Base-by-base conservation (phyloP, 2,329 filamentous ascomycete species). In the Talaromyces amestolkiae region DNA sequence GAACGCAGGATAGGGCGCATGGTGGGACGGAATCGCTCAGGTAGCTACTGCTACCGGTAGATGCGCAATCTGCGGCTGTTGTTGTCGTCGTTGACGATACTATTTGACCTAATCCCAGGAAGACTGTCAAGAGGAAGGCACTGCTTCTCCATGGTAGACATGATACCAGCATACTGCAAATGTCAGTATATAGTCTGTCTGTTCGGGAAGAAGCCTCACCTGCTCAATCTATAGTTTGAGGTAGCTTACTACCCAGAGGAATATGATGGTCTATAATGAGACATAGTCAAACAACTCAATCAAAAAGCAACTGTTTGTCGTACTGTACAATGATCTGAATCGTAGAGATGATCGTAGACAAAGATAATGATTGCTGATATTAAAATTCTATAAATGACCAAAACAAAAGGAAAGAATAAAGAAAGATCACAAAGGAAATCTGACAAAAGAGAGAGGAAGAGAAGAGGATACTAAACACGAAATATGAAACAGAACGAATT, bases 1-100 rank as follows among this genome's bases (percentile, higher is more conserved):
- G 72, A 70, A 92, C 82, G 74, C 90, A 93, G 49, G 75, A 70
- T 68, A 81, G 77, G 3, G 88, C 87, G 72, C 89, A 91, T 15
- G 75, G 68, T 7, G 87, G 87, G n/a, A 89, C 76, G n/a, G 35
- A 54, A 22, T 33, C 27, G 59, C 17, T 51, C 33, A 66, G 31
- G 17, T 56, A 35, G 41, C 27, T 41, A 13, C 51, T 13, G 17
- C 56, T 51, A 35, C 39, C 53, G 22, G 64, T 43, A n/a, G 61
- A 58, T 66, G 71, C 65, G 51, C 69, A 67, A 24, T 66, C 54
- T 31, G 67, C 58, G 33, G 65, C 66, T 45, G 72, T 41, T 4
- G 54, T 33, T 39, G 56, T 45, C 15, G 56, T 59, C 37, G 56
- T 43, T 31, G 56, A 24, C 15, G 56, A 58, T 41, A 15, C 69